These are phyloP conservation scores for Saussurea involucrata DNA, from an alignment of 129 eudicot species.

Conservation along the genomic window DNA sequence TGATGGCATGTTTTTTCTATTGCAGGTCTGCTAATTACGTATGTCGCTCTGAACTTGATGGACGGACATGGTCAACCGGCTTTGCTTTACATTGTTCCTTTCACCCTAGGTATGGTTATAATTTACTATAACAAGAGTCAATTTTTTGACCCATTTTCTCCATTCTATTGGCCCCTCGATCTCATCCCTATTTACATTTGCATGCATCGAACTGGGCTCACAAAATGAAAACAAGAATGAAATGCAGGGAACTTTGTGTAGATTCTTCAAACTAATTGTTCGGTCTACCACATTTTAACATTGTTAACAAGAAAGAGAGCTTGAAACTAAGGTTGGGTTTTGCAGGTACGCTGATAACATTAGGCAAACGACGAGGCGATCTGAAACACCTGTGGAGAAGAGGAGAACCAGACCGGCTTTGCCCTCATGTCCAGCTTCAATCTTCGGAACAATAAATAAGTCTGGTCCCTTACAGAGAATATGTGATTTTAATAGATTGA, in stretches of 20 bases:
- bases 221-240: background rate
- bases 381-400: slow-evolving; percentile 73
- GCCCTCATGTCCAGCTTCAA: slow-evolving; percentile 80
- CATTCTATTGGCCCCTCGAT: background rate
- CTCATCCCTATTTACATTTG: background rate
- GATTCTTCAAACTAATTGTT: background rate
- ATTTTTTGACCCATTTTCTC: background rate
- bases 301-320: background rate
- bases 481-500: slow-evolving; percentile 15
- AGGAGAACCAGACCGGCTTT: slow-evolving; percentile 82
- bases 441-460: slow-evolving; percentile 43
- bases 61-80: slow-evolving; percentile 99
- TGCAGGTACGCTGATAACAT: slow-evolving; percentile 72
- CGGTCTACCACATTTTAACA: background rate
- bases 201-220: too few relatives aligned
- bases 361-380: slow-evolving; percentile 76
- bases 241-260: background rate
- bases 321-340: background rate
- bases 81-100: slow-evolving; percentile 95
- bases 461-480: slow-evolving; percentile 30
- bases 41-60: slow-evolving; percentile 93
- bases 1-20: slow-evolving; percentile 6
- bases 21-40: slow-evolving; percentile 86
- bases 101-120: slow-evolving; percentile 60
- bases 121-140: background rate